A percentile compares a stretch with the other conserved stretches of the same genome.
Conservation (phyloP, 1,284 basidiomycete species). For the Caloboletus firmus region DNA sequence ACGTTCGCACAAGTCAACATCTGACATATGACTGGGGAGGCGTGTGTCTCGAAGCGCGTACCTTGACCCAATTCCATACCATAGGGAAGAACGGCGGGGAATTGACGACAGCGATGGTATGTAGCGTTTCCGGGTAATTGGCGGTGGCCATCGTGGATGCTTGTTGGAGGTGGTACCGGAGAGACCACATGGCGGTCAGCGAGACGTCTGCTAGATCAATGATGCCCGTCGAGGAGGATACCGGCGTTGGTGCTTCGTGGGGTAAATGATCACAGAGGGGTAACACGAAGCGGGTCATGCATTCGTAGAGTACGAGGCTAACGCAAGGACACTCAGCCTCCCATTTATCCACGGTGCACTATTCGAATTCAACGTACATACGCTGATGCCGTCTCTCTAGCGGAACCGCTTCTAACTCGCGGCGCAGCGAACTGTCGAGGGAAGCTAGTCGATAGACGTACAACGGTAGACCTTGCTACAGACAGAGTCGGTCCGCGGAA, state of each 20-base stretch:
- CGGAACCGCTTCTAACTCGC: conserved; percentile 57
- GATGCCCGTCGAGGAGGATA: conserved; percentile 67
- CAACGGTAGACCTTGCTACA: conserved; percentile 64
- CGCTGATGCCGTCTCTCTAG: conserved; percentile 60
- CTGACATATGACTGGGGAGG: neutral
- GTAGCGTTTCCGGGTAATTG: conserved; percentile 76
- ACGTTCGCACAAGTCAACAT: neutral
- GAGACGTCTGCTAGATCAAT: conserved; percentile 68
- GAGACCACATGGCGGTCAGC: conserved; percentile 62
- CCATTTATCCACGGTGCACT: no score
- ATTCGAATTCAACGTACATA: conserved; percentile 52
- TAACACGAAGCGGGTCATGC: conserved; percentile 62
- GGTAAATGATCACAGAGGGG: conserved; percentile 67
- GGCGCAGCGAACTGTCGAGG: conserved; percentile 50
- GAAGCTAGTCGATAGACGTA: conserved; percentile 71
- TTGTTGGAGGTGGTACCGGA: conserved; percentile 70
- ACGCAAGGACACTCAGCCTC: conserved; percentile 1
- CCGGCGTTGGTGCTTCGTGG: conserved; percentile 52
- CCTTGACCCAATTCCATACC: conserved; percentile 79
- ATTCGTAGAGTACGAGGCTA: conserved; percentile 62
- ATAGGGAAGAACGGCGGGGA: conserved; percentile 76
- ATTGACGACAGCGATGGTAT: conserved; percentile 66
- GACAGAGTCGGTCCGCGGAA: neutral
- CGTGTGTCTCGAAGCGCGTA: conserved; percentile 23
- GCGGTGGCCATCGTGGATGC: conserved; percentile 71